Evolutionary conservation across 2,329 filamentous ascomycete species (phyloP), one percentile per base, ranked within the genome.

Genomic region (Drechslerella dactyloides): DNA sequence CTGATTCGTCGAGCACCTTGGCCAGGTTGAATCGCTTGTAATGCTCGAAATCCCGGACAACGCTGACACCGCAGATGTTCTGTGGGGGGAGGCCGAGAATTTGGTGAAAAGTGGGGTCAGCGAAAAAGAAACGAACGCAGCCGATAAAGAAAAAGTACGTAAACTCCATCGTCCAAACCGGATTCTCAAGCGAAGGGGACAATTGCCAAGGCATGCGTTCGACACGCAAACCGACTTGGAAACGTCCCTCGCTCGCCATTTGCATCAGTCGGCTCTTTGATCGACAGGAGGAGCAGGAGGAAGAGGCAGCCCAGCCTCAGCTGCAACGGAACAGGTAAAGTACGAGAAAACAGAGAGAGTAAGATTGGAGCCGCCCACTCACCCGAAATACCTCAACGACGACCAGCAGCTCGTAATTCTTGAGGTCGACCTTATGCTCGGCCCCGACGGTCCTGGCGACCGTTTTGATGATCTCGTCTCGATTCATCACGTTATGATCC

Each of bases 381-480:
- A 90, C 90, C 85, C 91, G 87, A 79, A 89, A 93, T 64, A 94
- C 84, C 76, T 94, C 90, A 64, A 94, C 86, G 73, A 93, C 80
- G 75, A 94, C 88, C 33, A 93, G 85, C 77, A 90, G 86, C 80
- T 93, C 90, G 35, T 90, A 90, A n/a, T 83, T 84, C 53, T 83
- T 85, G n/a, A 96, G 84, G 76, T 93, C 87, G 68, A 94, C 91
- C 76, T 87, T 89, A 80, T 94, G 90, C 42, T 83, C 83, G 8
- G 83, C 81, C 55, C 87, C 86, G 72, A 92, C 85, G 30, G 87
- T 80, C 42, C 82, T 81, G 2, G 90, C 90, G 74, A 93, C 84
- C 74, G 84, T 85, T 76, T 88, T 86, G 79, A 94, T 93, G 54
- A 93, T 83, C 17, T 82, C 82, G 74, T 88, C 85, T 68, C 90